phyloP scores from a whole-genome alignment of 148 eudicot genomes.

The Suaeda aralocaspica region DNA sequence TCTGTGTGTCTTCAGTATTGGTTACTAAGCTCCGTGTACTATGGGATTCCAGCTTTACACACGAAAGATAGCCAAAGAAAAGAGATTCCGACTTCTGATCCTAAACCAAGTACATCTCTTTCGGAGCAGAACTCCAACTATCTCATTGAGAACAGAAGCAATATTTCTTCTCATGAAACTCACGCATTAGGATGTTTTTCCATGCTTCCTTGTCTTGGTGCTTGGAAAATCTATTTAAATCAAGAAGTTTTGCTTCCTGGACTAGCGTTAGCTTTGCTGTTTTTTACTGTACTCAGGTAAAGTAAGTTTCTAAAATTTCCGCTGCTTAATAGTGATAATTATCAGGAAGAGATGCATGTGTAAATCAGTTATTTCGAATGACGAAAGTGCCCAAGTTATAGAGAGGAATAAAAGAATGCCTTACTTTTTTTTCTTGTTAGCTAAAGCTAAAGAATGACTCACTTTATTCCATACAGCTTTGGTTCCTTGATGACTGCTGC shows the following conservation, averaged over 20 bases:
- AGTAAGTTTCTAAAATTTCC: neutral
- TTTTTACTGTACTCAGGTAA: constrained; percentile 80
- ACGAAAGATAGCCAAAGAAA: constrained; percentile 44
- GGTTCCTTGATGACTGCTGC: constrained; percentile 92
- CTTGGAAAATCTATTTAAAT: constrained; percentile 71
- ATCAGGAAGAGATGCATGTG: neutral
- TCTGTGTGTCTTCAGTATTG: constrained; percentile 73
- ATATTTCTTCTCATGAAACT: constrained; percentile 19
- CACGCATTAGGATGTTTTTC: constrained; percentile 28
- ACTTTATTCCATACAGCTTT: constrained; percentile 45
- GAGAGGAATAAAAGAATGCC: neutral
- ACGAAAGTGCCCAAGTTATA: too few relatives aligned
- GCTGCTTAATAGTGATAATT: neutral
- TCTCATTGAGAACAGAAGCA: constrained; percentile 15
- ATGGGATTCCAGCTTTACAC: constrained; percentile 56
- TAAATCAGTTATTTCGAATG: neutral
- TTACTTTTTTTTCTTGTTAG: neutral
- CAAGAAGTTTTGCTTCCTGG: constrained; percentile 93
- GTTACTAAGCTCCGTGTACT: constrained; percentile 70
- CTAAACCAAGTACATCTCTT: constrained; percentile 32
- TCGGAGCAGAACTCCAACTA: constrained; percentile 27
- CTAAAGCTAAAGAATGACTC: neutral
- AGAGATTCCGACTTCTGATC: constrained; percentile 26
- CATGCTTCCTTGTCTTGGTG: constrained; percentile 39
- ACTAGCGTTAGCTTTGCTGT: constrained; percentile 66